These are phyloP conservation scores for Ustilago xerochloae DNA, from an alignment of 1,284 basidiomycete genomes.

Conservation along the genomic window DNA sequence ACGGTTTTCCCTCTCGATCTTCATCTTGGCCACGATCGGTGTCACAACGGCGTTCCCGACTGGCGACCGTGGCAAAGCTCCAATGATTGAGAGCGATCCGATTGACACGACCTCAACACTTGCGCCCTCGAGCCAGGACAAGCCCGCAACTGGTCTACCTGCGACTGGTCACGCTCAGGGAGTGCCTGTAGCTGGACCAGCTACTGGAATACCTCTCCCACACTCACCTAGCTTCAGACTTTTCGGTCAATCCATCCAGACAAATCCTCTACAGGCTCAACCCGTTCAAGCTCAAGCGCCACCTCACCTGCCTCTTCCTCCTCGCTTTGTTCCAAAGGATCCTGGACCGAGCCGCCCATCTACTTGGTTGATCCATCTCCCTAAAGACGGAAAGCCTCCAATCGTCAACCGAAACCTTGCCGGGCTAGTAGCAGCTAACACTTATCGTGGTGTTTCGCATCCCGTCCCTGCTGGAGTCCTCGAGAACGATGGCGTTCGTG, in stretches of 20 bases:
- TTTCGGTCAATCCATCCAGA: not conserved
- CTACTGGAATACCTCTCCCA: not conserved
- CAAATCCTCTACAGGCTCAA: too few relatives aligned
- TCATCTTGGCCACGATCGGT: not conserved
- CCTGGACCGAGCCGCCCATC: not conserved
- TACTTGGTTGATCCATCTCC: not conserved
- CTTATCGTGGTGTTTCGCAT: not conserved
- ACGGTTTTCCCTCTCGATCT: not conserved
- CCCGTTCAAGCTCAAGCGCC: too few relatives aligned
- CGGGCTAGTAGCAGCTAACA: not conserved
- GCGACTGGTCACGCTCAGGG: not conserved
- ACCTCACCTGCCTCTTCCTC: not conserved
- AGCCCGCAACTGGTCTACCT: not conserved
- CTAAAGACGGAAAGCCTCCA: not conserved
- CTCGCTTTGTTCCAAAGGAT: not conserved
- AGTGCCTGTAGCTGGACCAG: not conserved
- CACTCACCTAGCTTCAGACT: not conserved
- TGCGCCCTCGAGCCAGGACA: not conserved
- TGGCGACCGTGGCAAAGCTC: not conserved
- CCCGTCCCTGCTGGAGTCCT: not conserved
- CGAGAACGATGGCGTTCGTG: not conserved
- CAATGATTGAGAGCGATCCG: not conserved
- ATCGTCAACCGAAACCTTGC: constrained; percentile 1
- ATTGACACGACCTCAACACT: not conserved
- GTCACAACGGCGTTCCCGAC: not conserved